Evolutionary conservation across 495 filamentous ascomycete genomes (phyloP), one percentile per base, ranked within the genome.

Genomic region (Saxophila tyrrhenica): DNA sequence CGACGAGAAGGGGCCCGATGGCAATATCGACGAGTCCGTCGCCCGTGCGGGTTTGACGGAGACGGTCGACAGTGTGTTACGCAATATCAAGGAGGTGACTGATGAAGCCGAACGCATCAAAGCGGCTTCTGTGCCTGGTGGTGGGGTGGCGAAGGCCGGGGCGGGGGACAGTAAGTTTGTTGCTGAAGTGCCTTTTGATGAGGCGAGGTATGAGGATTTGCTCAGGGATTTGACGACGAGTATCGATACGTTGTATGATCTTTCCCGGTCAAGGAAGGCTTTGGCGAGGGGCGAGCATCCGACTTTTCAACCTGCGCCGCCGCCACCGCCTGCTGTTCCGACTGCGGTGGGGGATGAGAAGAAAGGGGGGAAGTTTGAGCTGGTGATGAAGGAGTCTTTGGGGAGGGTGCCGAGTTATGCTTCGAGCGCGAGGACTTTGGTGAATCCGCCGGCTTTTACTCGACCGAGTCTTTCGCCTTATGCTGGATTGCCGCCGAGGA

Each of bases 171-270:
- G 64, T 24, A 58, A 64, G 29, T 46, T 47, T 15, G 16, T 24
- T 46, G 51, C 48, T 69, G 73, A 48, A 76, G 77, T 76, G 74
- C 76, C 39, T 65, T 73, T 69, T 58, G 80, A 84, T 65, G 77
- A 77, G 62, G 70, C 68, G 41, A 70, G 76, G 42, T 84, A 83
- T 57, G 78, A 82, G 56, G 81, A 85, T 43, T 75, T 95, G 2
- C 72, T 92, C 21, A 78, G 75, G 54, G 87, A 94, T 54, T 68
- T 95, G 52, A 92, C 86, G 2, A 80, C 78, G 11, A 89, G 84
- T 24, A 94, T 95, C 62, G 89, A 96, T 67, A 89, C 84, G 0
- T 76, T 96, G 11, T 94, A 91, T 67, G 87, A 94, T 54, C 72
- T 96, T 13, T 94, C 87, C 7, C 74, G 81, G 44, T 85, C 87